Evolutionary conservation across 108 stramenopile species (phyloP).

Genomic region (Pseudonitzschia pungens): DNA sequence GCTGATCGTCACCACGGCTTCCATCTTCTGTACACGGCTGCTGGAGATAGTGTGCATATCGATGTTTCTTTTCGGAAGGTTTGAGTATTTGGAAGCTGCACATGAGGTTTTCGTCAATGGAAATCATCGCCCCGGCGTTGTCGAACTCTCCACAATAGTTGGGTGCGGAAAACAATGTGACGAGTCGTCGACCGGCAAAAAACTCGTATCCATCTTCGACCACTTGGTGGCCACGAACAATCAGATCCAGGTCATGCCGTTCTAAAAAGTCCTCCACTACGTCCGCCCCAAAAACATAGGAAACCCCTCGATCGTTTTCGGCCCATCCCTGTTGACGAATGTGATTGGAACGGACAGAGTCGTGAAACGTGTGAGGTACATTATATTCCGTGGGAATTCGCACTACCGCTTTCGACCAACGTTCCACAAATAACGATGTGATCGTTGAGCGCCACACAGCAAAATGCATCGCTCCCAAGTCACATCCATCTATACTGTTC

Average conservation of each 20-base stretch:
- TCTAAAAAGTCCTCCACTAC: constrained; percentile 92
- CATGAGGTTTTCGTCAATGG: constrained; percentile 98
- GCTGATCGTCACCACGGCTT: not conserved
- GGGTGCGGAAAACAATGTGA: constrained; percentile 79
- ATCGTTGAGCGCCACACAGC: not conserved
- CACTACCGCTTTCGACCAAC: not conserved
- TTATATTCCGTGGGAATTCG: not conserved
- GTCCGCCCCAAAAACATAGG: constrained; percentile 97
- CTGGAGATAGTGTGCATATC: not conserved
- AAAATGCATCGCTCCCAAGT: not conserved
- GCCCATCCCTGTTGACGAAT: constrained; percentile 83
- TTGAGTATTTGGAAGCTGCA: constrained; percentile 98
- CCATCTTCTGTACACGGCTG: not conserved
- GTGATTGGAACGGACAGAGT: not conserved
- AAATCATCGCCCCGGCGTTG: constrained; percentile 83
- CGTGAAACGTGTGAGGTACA: not conserved
- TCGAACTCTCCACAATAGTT: constrained; percentile 61
- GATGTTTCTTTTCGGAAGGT: constrained; percentile 47
- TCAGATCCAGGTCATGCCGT: constrained; percentile 94
- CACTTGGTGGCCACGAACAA: constrained; percentile 98
- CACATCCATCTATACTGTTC: too few relatives aligned
- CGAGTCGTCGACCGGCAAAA: constrained; percentile 95
- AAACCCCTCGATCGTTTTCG: constrained; percentile 98
- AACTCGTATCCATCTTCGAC: constrained; percentile 99
- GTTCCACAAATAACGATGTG: not conserved